These are phyloP conservation scores for Boletus pseudo-olivaceus DNA, from an alignment of 768 basidiomycete genomes.

Conservation along the genomic window DNA sequence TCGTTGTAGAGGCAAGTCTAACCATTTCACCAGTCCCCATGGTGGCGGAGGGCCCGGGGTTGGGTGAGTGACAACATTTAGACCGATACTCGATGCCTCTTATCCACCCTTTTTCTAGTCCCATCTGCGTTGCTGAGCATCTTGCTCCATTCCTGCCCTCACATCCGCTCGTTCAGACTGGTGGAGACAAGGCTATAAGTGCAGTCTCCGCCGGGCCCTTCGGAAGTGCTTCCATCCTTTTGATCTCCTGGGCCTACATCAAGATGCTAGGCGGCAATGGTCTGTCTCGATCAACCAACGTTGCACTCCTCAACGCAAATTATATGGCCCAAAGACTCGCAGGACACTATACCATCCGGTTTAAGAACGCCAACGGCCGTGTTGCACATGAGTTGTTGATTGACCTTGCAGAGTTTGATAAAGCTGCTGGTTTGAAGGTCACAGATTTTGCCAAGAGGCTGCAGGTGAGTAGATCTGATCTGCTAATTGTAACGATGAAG, in stretches of 20 bases:
- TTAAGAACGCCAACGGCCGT: constrained; percentile 84
- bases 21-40: constrained; percentile 62
- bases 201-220: constrained; percentile 91
- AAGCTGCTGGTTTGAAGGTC: constrained; percentile 84
- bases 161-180: constrained; percentile 70
- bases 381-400: constrained; percentile 97
- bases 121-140: constrained; percentile 93
- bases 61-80: constrained; percentile 49
- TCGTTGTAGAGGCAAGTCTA: neutral
- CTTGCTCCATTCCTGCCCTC: constrained; percentile 91
- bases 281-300: constrained; percentile 77
- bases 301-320: constrained; percentile 92
- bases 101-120: constrained; percentile 40
- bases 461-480: constrained; percentile 51
- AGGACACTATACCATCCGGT: constrained; percentile 81
- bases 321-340: constrained; percentile 92
- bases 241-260: constrained; percentile 99
- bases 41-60: constrained; percentile 97
- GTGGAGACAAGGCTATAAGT: constrained; percentile 69
- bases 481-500: neutral
- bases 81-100: neutral
- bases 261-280: constrained; percentile 98
- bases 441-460: constrained; percentile 95
- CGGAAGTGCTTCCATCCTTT: constrained; percentile 90
- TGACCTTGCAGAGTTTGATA: constrained; percentile 94